Base-by-base conservation (phyloP, 2,329 filamentous ascomycete genomes). In the Fusarium sp. region DNA sequence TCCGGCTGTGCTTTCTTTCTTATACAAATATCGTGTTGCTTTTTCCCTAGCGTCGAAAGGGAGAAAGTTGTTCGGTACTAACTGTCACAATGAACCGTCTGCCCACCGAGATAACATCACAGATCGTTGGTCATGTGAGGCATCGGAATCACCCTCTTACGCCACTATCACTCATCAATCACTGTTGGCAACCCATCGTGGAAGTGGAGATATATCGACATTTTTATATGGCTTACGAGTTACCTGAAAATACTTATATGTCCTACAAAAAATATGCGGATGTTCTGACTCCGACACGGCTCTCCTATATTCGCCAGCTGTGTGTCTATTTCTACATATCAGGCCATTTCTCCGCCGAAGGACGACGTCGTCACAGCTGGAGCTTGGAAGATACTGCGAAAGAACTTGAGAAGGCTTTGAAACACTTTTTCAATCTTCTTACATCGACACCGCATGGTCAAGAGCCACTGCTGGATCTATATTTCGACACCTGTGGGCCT, bases 101-200 rank as follows among this genome's bases (percentile, higher is more conserved):
- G 3, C 29, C 59, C 13, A 30, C 44, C 9, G 59, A 66, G 25
- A 60, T 65, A 1, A 38, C 59, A 27, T 59, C 52, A 5, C 29
- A 22, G 7, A 65, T 65, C 2, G 15, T 64, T 8, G 13, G 16
- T 27, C 15, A 29, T 15, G 4, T 54, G 34, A 38, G 9, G 16
- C 9, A 10, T n/a, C 5, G 5, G 34, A 6, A n/a, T 4, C 9
- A 18, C 13, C 13, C 20, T 18, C 16, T 64, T 9, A 20, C 41
- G 7, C 38, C 13, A 12, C 20, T 65, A 30, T n/a, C 62, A 25
- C 30, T 38, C 18, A 18, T 67, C 6, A 43, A 3, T 4, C 40
- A 18, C 3, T 16, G 20, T 32, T 67, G 56, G 62, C 56, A 66
- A 11, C 62, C 40, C 54, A 30, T 34, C 6, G n/a, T 67, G 11